Conservation (phyloP, 352 stramenopile species). For the Globisporangium takayamanum region DNA sequence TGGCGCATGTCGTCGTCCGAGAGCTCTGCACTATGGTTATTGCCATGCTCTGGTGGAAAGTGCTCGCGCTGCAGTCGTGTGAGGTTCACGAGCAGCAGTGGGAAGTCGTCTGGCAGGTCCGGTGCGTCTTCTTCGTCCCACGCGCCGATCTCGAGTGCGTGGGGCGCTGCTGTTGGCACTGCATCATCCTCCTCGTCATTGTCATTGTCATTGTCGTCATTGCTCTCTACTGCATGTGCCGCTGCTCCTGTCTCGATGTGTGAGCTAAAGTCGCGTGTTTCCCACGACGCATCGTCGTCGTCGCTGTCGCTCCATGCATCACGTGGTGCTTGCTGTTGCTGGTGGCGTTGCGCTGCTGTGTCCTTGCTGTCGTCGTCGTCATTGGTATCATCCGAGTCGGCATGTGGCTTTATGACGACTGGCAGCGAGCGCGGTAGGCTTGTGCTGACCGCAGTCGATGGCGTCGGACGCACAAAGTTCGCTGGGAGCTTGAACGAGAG, state of each 20-base stretch:
- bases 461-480: conserved; percentile 13
- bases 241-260: neutral
- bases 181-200: neutral
- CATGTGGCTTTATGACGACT: too few relatives aligned
- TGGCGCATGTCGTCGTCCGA: conserved; percentile 23
- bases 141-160: conserved; percentile 17
- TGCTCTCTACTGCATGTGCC: neutral
- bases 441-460: neutral
- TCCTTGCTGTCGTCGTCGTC: neutral
- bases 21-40: neutral
- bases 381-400: neutral
- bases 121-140: conserved; percentile 33
- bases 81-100: conserved; percentile 60
- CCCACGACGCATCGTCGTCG: conserved; percentile 24
- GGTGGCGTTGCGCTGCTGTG: neutral
- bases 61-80: conserved; percentile 47
- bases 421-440: neutral
- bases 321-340: neutral
- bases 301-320: conserved; percentile 4
- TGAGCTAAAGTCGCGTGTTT: conserved; percentile 27
- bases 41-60: conserved; percentile 21
- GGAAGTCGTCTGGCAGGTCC: conserved; percentile 62
- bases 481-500: conserved; percentile 36
- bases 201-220: neutral
- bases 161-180: neutral